Base-by-base conservation (phyloP, 2,329 filamentous ascomycete genomes). In the Ilyonectria sp. region DNA sequence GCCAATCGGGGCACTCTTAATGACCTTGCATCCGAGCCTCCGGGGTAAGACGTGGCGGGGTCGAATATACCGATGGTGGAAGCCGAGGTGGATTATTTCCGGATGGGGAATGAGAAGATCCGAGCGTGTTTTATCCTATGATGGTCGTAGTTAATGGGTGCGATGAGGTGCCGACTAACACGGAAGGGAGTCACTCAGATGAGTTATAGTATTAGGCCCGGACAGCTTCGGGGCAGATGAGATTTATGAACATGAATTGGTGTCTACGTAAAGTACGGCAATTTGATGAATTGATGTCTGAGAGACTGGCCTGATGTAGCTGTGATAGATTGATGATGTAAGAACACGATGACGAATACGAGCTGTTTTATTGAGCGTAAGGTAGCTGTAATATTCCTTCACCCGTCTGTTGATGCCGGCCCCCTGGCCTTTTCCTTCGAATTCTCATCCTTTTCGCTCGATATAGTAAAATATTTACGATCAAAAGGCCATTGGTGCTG, bases 1-100 rank as follows among this genome's bases (percentile, higher is more conserved):
- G 47, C 57, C 57, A 60, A 60, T 60, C 57, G 57, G 57, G 47
- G 57, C 37, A 7, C 10, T 17, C 21, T n/a, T 33, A 23, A 60
- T 60, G 57, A 60, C 46, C n/a, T n/a, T 26, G 21, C 44, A 17
- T 35, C 9, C 15, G 21, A n/a, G 21, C 13, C n/a, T 26, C 8
- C 46, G 19, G 37, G 31, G 9, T 23, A 60, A 46, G 46, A 50
- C 17, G 21, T 23, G 31, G 57, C 35, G 57, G 57, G 35, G 57
- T 52, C 15, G 17, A 52, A n/a, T 17, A 29, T 43, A 33, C 57
- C 47, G 33, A 29, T 6, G 21, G 3, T 33, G 21, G 23, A 52
- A 53, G 50, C 50, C 50, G 50, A 50, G 47, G 47, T 31, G 47
- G 47, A 19, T 46, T 29, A 4, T 50, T 15, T 13, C 23, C 47